These are phyloP conservation scores for Trichoderma koningiopsis DNA, from an alignment of 2,329 filamentous ascomycete genomes.

Conservation along the genomic window DNA sequence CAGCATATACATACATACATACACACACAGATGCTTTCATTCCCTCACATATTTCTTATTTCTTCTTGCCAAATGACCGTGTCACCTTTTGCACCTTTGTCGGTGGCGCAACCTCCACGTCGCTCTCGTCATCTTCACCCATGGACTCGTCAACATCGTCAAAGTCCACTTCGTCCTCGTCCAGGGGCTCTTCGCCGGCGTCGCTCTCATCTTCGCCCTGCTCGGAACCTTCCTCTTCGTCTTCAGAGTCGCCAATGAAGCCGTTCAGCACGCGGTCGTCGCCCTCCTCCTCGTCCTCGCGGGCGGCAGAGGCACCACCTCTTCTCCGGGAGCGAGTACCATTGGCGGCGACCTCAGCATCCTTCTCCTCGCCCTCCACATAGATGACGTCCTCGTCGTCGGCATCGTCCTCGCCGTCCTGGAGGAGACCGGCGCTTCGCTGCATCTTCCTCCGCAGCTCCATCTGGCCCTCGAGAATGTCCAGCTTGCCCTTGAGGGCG, in stretches of 20 bases:
- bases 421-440: conserved; percentile 40
- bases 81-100: conserved; percentile 48
- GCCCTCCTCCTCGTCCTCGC: conserved; percentile 60
- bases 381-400: conserved; percentile 77
- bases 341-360: conserved; percentile 41
- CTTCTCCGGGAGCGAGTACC: conserved; percentile 42
- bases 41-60: conserved; percentile 30
- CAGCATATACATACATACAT: neutral
- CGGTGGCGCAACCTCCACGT: conserved; percentile 52
- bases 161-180: conserved; percentile 62
- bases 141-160: conserved; percentile 58
- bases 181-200: conserved; percentile 52
- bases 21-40: neutral
- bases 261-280: conserved; percentile 59
- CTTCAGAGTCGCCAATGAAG: conserved; percentile 61
- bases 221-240: conserved; percentile 53
- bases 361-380: conserved; percentile 77
- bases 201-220: conserved; percentile 49
- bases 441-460: conserved; percentile 73
- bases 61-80: conserved; percentile 42
- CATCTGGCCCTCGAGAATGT: conserved; percentile 91
- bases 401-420: conserved; percentile 53
- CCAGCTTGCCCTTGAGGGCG: conserved; percentile 89
- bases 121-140: conserved; percentile 59
- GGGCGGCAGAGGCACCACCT: conserved; percentile 53